Percentiles rank a stretch among this genome's conserved stretches.
phyloP scores from a whole-genome alignment of 2,329 filamentous ascomycete genomes.

The Talaromyces sp. region DNA sequence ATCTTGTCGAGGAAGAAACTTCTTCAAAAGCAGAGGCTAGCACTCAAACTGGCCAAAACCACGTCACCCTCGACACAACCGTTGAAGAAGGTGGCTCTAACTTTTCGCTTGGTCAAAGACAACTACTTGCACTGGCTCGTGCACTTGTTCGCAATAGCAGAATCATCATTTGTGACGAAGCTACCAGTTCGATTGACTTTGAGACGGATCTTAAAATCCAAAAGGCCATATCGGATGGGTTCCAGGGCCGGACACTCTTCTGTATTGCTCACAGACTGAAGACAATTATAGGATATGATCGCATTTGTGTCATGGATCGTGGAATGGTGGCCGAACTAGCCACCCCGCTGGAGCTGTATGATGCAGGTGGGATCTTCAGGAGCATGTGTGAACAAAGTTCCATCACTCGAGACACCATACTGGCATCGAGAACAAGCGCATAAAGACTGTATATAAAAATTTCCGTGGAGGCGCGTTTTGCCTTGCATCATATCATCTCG shows the following conservation, averaged over 20 bases:
- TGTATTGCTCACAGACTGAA: slow-evolving; percentile 85
- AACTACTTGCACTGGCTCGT: slow-evolving; percentile 84
- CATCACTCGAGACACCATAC: slow-evolving; percentile 47
- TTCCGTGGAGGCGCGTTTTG: neutral
- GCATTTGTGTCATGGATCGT: slow-evolving; percentile 89
- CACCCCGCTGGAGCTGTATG: slow-evolving; percentile 49
- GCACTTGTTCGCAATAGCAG: slow-evolving; percentile 77
- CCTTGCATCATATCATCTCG: neutral
- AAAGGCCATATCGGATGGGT: slow-evolving; percentile 72
- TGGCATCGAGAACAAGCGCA: neutral
- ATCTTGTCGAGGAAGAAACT: slow-evolving; percentile 23
- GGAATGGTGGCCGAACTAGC: slow-evolving; percentile 83
- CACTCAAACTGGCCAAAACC: slow-evolving; percentile 20
- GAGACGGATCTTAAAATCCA: slow-evolving; percentile 95
- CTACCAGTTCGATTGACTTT: slow-evolving; percentile 83
- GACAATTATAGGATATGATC: slow-evolving; percentile 86
- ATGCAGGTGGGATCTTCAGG: slow-evolving; percentile 66
- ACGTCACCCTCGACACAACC: slow-evolving; percentile 72
- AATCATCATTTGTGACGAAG: slow-evolving; percentile 93
- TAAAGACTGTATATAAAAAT: neutral
- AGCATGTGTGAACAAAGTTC: slow-evolving; percentile 82
- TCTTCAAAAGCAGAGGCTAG: slow-evolving; percentile 35
- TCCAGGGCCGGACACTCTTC: slow-evolving; percentile 76
- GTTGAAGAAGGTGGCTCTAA: slow-evolving; percentile 92
- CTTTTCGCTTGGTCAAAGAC: slow-evolving; percentile 85